phyloP scores from a whole-genome alignment of 495 filamentous ascomycete genomes.

The Podospora sp. region DNA sequence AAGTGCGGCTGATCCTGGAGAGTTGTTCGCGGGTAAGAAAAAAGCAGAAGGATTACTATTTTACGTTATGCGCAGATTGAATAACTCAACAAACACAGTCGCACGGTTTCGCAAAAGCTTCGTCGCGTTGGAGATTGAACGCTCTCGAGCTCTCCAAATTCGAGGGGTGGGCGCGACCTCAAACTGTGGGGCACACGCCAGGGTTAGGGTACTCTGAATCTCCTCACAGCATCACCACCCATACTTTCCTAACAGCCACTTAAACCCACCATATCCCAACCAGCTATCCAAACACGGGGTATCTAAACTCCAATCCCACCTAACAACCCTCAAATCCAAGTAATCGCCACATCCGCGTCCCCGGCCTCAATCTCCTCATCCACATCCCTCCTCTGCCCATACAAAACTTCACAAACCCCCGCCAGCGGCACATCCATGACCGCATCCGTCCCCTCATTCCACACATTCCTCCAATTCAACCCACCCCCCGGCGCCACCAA shows the following conservation, averaged over 20 bases:
- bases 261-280: not conserved
- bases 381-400: slow-evolving; percentile 57
- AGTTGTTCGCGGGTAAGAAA: not conserved
- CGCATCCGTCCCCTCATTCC: slow-evolving; percentile 93
- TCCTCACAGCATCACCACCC: not conserved
- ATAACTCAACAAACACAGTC: not conserved
- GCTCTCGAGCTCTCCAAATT: slow-evolving; percentile 28
- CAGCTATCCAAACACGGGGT: not conserved
- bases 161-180: slow-evolving; percentile 10
- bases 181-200: not conserved
- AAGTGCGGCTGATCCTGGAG: not conserved
- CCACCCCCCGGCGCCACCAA: slow-evolving; percentile 34
- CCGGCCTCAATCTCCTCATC: slow-evolving; percentile 24
- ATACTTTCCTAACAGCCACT: too few species aligned
- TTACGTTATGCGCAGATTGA: not conserved
- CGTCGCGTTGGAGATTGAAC: slow-evolving; percentile 22
- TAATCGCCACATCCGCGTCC: slow-evolving; percentile 15
- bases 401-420: slow-evolving; percentile 92
- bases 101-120: slow-evolving; percentile 1
- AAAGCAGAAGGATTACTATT: not conserved
- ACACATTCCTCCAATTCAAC: slow-evolving; percentile 75
- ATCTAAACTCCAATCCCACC: not conserved
- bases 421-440: slow-evolving; percentile 97
- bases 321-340: not conserved
- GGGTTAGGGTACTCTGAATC: slow-evolving; percentile 12